Conservation (phyloP, 306 rosid genomes). For the Quercus bicolor region DNA sequence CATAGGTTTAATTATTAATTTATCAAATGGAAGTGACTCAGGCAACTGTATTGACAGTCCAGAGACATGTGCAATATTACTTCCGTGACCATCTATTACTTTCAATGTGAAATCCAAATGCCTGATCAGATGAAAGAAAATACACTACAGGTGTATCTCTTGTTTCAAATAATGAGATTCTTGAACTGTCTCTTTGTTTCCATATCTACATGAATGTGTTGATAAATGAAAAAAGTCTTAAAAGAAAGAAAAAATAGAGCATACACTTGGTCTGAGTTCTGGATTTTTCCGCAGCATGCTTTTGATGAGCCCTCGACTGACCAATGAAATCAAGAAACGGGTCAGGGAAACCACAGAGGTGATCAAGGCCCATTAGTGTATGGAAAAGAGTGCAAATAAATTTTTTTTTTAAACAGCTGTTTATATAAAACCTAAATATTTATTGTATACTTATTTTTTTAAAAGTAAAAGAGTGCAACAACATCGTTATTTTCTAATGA, state of each 20-base stretch:
- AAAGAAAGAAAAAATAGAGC: slow-evolving; percentile 1
- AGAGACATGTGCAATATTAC: neutral
- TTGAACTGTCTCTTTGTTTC: neutral
- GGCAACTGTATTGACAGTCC: neutral
- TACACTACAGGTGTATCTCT: neutral
- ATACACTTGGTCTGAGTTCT: slow-evolving; percentile 94
- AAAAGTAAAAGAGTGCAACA: neutral
- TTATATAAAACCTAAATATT: no score
- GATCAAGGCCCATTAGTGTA: neutral
- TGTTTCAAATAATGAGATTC: neutral
- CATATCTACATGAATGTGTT: neutral
- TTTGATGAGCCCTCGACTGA: slow-evolving; percentile 94
- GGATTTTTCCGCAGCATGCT: slow-evolving; percentile 99
- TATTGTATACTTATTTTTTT: no score
- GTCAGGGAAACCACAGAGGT: slow-evolving; percentile 10
- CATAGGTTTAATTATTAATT: neutral
- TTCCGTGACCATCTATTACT: neutral
- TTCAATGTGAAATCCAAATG: neutral
- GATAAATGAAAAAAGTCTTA: neutral
- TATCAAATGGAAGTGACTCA: neutral
- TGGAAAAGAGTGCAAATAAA: neutral
- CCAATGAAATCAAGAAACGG: slow-evolving; percentile 19
- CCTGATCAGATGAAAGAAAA: neutral
- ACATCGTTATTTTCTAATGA: neutral
- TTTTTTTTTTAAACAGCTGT: no score